Evolutionary conservation across 73 alveolate species (phyloP), one percentile per base, ranked within the genome.

Genomic region (Symbiodinium natans): DNA sequence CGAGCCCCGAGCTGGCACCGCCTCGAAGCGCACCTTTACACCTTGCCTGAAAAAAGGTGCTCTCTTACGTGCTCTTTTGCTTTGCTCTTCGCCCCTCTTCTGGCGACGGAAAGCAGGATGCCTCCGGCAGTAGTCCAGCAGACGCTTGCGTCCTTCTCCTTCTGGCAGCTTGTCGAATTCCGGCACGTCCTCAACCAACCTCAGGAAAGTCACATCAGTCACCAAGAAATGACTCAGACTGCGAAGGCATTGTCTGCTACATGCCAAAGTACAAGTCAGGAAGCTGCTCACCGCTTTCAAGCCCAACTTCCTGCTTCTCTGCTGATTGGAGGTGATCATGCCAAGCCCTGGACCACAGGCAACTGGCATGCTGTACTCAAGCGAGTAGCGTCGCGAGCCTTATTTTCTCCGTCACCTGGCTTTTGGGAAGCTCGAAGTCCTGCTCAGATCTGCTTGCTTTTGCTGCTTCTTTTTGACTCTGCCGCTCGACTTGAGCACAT

Each of bases 361-460:
- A 34, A 75, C 17, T 34, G 86, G 46, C n/a, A 0, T 46, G n/a
- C n/a, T 75, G 10, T 34, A 17, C 9, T 25, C 29, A 4, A 41
- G 27, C 21, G 6, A 46, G 13, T 13, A 46, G 13, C 13, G 6
- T 33, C 34, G 75, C 41, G 31, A 34, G 43, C 97, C 97, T 90
- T 43, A 90, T 71, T 17, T 41, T 25, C 80, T n/a, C 39, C 54
- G 39, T 33, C 25, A 71, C 97, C n/a, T 21, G 38, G 74, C 83
- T 46, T 23, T 39, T 25, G 34, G 86, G 75, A 41, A 71, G 19
- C 46, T 68, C 80, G 54, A 90, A 90, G 56, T 90, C 97, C n/a
- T 41, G 36, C 11, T 34, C 42, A 52, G 68, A 27, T 52, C n/a
- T n/a, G n/a, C n/a, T n/a, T n/a, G n/a, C n/a, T n/a, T n/a, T n/a